These are phyloP conservation scores for Podospora fimiseda DNA, from an alignment of 495 filamentous ascomycete genomes.

Conservation along the genomic window DNA sequence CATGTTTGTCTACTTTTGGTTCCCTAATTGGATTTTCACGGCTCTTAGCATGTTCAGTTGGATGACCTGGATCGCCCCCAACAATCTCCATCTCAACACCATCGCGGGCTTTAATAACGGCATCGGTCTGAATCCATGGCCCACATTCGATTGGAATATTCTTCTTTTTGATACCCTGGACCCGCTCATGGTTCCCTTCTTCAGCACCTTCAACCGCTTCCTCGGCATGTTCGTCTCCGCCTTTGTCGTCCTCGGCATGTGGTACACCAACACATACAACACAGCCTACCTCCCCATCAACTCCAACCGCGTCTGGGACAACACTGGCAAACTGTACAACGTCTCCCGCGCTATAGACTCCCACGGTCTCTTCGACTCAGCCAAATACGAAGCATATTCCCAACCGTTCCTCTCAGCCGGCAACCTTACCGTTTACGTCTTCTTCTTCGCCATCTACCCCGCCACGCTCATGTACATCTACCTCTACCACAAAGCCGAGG, in stretches of 20 bases:
- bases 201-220: conserved; percentile 37
- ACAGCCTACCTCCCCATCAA: conserved; percentile 35
- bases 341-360: conserved; percentile 31
- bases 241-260: conserved; percentile 29
- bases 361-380: conserved; percentile 30
- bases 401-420: conserved; percentile 33
- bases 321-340: conserved; percentile 33
- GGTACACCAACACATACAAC: conserved; percentile 35
- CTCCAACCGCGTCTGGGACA: conserved; percentile 34
- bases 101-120: conserved; percentile 31
- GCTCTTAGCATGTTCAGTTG: conserved; percentile 36
- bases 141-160: conserved; percentile 41
- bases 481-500: conserved; percentile 38
- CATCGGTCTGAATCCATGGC: conserved; percentile 34
- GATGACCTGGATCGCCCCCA: conserved; percentile 39
- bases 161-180: conserved; percentile 27
- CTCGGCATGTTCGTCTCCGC: conserved; percentile 24
- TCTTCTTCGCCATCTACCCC: conserved; percentile 38
- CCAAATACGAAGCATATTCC: conserved; percentile 34
- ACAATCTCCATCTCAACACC: conserved; percentile 25
- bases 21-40: conserved; percentile 38
- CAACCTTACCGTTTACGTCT: conserved; percentile 30
- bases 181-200: conserved; percentile 40
- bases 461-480: conserved; percentile 31
- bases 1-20: conserved; percentile 43